Base-by-base conservation (phyloP, 2,329 filamentous ascomycete genomes). In the Allantophomopsis cytisporea region DNA sequence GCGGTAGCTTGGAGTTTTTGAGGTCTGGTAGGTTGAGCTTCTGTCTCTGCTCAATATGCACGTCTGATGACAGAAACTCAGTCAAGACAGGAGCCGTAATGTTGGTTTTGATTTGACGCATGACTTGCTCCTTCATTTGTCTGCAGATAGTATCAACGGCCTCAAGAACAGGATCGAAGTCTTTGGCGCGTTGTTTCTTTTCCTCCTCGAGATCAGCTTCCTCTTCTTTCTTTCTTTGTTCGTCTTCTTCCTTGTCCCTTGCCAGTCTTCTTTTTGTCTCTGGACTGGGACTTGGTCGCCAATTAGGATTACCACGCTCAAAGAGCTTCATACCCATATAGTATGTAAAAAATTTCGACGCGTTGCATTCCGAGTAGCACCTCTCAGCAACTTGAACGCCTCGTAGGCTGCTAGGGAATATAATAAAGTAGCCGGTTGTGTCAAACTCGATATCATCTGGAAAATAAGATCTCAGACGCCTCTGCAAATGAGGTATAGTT, bases 321-420 rank as follows among this genome's bases (percentile, higher is more conserved):
- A 82, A 81, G 41, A 86, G 78, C 54, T 89, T 82, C 86, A 98
- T 94, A 35, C 77, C 74, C 83, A 98, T 89, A 43, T 73, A 71
- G 50, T 96, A 96, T 2, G 83, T 95, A 63, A 98, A 98, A 46
- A 98, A 75, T 5, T 83, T 73, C 34, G 81, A 80, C 56, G 83
- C 80, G 55, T 95, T 80, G 47, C 83, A 87, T 38, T 79, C 73
- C 39, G 75, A 70, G 57, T 76, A 88, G 55, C 88, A 95, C 45
- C 83, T 72, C 48, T 84, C 80, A 1, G 86, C 80, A 59, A 95
- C 87, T 40, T 79, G 69, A 50, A 87, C 80, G 2, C 89, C 89
- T 7, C 71, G 67, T 40, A 74, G 72, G 2, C 77, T 84, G 50
- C 89, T 81, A 38, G 83, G 76, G 53, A 98, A 98, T n/a, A 87